Conservation (phyloP, 257 asterid species). For the Solanum neorickii region DNA sequence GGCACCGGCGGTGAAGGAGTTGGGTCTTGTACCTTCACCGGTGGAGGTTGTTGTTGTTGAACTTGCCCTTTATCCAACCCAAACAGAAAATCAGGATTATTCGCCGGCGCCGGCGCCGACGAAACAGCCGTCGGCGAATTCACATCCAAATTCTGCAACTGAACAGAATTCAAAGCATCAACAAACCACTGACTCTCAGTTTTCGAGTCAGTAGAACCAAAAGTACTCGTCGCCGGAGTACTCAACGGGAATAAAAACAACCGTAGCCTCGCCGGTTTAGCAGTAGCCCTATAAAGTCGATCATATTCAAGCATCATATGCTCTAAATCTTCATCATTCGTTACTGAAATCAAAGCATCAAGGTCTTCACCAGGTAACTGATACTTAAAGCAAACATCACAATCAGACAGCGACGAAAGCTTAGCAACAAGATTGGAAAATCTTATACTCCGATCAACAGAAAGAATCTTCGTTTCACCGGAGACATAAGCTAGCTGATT, state of each 20-base stretch:
- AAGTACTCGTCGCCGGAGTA: constrained; percentile 10
- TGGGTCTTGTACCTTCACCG: constrained; percentile 9
- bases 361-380: constrained; percentile 57
- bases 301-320: constrained; percentile 61
- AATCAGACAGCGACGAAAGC: constrained; percentile 19
- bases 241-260: constrained; percentile 28
- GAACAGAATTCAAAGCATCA: constrained; percentile 30
- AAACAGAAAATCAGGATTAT: constrained; percentile 20
- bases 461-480: constrained; percentile 57
- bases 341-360: constrained; percentile 49
- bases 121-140: constrained; percentile 3
- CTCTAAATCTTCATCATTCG: constrained; percentile 51
- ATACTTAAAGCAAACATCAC: constrained; percentile 31
- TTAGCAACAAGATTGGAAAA: constrained; percentile 18
- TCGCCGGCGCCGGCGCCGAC: background rate
- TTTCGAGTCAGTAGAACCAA: constrained; percentile 20
- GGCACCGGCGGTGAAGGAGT: background rate
- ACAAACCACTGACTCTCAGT: constrained; percentile 29
- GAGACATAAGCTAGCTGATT: constrained; percentile 83
- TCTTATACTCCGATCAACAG: constrained; percentile 22
- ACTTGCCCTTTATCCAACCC: constrained; percentile 19
- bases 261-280: constrained; percentile 36
- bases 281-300: constrained; percentile 17
- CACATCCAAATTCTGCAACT: constrained; percentile 13
- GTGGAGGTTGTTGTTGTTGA: background rate